phyloP scores from a whole-genome alignment of 2,329 filamentous ascomycete species.

The Xylaria sp. region DNA sequence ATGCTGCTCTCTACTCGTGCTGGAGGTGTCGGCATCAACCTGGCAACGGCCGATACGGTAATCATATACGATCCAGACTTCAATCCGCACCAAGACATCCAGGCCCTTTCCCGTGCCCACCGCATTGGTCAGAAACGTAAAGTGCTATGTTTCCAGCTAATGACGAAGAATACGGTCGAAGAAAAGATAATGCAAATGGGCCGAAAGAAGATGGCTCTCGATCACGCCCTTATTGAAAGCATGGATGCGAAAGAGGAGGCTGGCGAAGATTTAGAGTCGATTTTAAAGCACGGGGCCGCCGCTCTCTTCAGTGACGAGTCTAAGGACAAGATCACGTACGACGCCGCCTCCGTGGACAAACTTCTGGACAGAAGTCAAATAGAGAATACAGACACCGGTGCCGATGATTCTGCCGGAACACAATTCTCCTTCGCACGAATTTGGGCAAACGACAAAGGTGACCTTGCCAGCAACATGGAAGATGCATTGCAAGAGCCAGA shows the following conservation, averaged over 20 bases:
- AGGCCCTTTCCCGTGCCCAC: slow-evolving; percentile 92
- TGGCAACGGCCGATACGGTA: slow-evolving; percentile 96
- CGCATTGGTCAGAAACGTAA: slow-evolving; percentile 97
- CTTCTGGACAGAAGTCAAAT: slow-evolving; percentile 87
- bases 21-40: slow-evolving; percentile 95
- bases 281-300: slow-evolving; percentile 86
- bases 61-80: slow-evolving; percentile 98
- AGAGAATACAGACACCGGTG: slow-evolving; percentile 74
- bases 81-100: slow-evolving; percentile 97
- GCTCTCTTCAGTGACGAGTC: slow-evolving; percentile 83
- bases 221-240: slow-evolving; percentile 92
- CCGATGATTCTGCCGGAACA: slow-evolving; percentile 74
- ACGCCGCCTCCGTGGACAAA: slow-evolving; percentile 83
- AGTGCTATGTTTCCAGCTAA: slow-evolving; percentile 93
- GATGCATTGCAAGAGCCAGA: slow-evolving; percentile 63
- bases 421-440: slow-evolving; percentile 92
- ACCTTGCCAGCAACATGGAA: slow-evolving; percentile 72
- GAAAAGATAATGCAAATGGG: slow-evolving; percentile 98
- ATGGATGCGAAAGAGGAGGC: slow-evolving; percentile 87
- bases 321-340: slow-evolving; percentile 82
- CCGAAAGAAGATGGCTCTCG: slow-evolving; percentile 93
- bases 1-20: slow-evolving; percentile 94
- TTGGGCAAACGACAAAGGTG: slow-evolving; percentile 85
- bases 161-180: slow-evolving; percentile 88
- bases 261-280: slow-evolving; percentile 83